phyloP scores from a whole-genome alignment of 1,139 yeast genomes.

The Hansenula anomala region DNA sequence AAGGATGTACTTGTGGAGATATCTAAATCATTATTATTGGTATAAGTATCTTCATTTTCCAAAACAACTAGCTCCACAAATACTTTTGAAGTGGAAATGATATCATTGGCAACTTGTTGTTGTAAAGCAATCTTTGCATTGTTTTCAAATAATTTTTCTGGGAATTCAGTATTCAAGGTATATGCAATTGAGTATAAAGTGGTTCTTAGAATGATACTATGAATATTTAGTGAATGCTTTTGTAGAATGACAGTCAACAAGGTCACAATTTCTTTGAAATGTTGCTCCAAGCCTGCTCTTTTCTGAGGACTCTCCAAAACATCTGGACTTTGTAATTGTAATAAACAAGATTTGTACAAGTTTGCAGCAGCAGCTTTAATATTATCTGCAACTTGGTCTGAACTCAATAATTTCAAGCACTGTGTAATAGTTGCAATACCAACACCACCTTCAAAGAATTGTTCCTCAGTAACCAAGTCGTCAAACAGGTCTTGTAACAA shows the following conservation, averaged over 20 bases:
- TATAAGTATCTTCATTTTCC: constrained; percentile 7
- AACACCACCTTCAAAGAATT: constrained; percentile 73
- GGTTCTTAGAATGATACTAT: constrained; percentile 17
- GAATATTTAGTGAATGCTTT: constrained; percentile 6
- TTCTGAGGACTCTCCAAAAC: constrained; percentile 35
- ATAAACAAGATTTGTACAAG: constrained; percentile 48
- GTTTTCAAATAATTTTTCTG: constrained; percentile 22
- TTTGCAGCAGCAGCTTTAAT: constrained; percentile 46
- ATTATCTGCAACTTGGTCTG: constrained; percentile 27
- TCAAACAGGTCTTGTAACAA: constrained; percentile 78
- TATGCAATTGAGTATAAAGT: constrained; percentile 24
- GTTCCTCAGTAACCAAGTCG: constrained; percentile 81
- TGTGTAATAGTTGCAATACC: constrained; percentile 50
- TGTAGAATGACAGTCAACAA: constrained; percentile 20
- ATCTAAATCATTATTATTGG: constrained; percentile 10
- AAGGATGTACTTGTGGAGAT: constrained; percentile 16
- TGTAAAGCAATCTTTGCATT: constrained; percentile 11
- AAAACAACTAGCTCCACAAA: constrained; percentile 10
- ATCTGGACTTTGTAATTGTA: constrained; percentile 50
- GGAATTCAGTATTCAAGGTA: constrained; percentile 27
- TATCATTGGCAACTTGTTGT: constrained; percentile 17
- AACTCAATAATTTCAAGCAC: constrained; percentile 37
- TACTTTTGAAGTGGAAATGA: constrained; percentile 11
- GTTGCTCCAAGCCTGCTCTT: constrained; percentile 17
- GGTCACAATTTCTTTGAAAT: constrained; percentile 17